These are phyloP conservation scores for Diutina siamensis DNA, from an alignment of 1,139 yeast species.

Conservation along the genomic window DNA sequence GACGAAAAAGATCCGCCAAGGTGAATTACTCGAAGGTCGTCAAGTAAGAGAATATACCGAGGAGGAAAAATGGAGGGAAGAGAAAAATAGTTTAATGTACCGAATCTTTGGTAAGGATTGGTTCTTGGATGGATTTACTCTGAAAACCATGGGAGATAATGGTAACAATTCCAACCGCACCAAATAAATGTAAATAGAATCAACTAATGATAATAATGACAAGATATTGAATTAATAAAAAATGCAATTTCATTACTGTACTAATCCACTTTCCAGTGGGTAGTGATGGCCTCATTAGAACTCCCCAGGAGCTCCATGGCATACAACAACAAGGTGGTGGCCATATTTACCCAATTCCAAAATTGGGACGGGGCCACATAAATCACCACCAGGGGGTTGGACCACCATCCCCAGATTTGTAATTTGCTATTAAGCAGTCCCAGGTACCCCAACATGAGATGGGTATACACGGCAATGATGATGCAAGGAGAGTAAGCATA, in stretches of 20 bases:
- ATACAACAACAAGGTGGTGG: constrained; percentile 66
- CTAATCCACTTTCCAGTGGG: constrained; percentile 17
- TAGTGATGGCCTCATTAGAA: constrained; percentile 17
- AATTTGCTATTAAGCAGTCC: constrained; percentile 59
- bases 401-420: constrained; percentile 48
- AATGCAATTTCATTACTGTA: not conserved
- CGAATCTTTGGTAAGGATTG: constrained; percentile 32
- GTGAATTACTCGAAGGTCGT: constrained; percentile 23
- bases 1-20: constrained; percentile 30
- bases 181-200: not conserved
- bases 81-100: constrained; percentile 27
- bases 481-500: constrained; percentile 91
- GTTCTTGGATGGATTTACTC: constrained; percentile 36
- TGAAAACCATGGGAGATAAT: constrained; percentile 25
- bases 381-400: constrained; percentile 14
- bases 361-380: constrained; percentile 77
- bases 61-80: constrained; percentile 30
- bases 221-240: not conserved
- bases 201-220: not conserved
- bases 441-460: constrained; percentile 79
- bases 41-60: constrained; percentile 26
- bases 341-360: constrained; percentile 95
- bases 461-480: constrained; percentile 89
- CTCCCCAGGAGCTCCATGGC: constrained; percentile 51
- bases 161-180: not conserved